Conservation (phyloP, 2,329 filamentous ascomycete genomes). For the Plenodomus lindquistii region DNA sequence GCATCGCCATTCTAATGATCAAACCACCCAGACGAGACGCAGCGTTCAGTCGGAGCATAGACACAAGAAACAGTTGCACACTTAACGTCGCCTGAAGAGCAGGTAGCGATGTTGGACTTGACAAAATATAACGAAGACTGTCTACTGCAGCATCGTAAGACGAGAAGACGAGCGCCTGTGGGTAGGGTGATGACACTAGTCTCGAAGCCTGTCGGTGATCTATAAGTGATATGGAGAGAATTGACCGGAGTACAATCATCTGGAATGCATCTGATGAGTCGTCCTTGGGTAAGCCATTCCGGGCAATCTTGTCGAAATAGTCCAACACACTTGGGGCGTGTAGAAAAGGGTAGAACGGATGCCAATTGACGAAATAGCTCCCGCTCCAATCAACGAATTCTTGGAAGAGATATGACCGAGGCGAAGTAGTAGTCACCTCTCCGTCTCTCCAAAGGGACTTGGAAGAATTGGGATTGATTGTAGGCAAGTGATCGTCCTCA, state of each 20-base stretch:
- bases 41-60: slow-evolving; percentile 60
- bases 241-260: slow-evolving; percentile 51
- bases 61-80: slow-evolving; percentile 60
- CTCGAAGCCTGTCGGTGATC: slow-evolving; percentile 53
- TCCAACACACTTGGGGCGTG: slow-evolving; percentile 58
- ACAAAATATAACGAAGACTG: slow-evolving; percentile 53
- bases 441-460: slow-evolving; percentile 33
- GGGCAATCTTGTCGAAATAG: slow-evolving; percentile 51
- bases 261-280: slow-evolving; percentile 37
- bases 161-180: slow-evolving; percentile 52
- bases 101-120: slow-evolving; percentile 52
- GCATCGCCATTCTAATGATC: slow-evolving; percentile 59
- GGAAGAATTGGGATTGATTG: slow-evolving; percentile 20
- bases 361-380: slow-evolving; percentile 63
- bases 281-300: slow-evolving; percentile 33
- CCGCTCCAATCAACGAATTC: slow-evolving; percentile 55
- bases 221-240: slow-evolving; percentile 59
- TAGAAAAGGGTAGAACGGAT: slow-evolving; percentile 60
- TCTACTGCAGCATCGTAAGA: slow-evolving; percentile 57
- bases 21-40: slow-evolving; percentile 61
- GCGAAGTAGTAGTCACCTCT: slow-evolving; percentile 28
- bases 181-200: slow-evolving; percentile 37
- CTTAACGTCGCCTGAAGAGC: slow-evolving; percentile 55
- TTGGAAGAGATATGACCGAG: slow-evolving; percentile 48
- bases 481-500: slow-evolving; percentile 58